Conservation (phyloP, 495 filamentous ascomycete genomes). For the Annulohypoxylon moriforme region DNA sequence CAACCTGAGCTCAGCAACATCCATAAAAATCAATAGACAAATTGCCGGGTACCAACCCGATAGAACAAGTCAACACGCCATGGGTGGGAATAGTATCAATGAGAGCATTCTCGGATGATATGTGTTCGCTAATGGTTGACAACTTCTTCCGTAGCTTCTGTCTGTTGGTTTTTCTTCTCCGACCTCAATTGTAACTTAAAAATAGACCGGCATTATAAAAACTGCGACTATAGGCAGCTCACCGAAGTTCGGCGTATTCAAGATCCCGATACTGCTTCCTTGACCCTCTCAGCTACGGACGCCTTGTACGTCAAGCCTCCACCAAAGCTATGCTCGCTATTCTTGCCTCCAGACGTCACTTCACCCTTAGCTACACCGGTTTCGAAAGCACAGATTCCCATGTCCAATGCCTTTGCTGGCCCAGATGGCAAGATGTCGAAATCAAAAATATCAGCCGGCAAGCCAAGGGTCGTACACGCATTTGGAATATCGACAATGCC, state of each 20-base stretch:
- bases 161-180: too few relatives aligned
- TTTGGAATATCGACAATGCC: slow-evolving; percentile 88
- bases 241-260: neutral
- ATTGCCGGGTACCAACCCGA: neutral
- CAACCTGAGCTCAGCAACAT: neutral
- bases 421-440: slow-evolving; percentile 86
- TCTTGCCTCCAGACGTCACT: slow-evolving; percentile 56
- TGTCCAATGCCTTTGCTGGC: slow-evolving; percentile 70
- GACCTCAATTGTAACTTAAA: too few relatives aligned
- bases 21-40: neutral
- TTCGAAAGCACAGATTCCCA: slow-evolving; percentile 82
- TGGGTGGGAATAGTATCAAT: too few relatives aligned
- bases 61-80: neutral
- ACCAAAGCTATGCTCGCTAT: slow-evolving; percentile 61
- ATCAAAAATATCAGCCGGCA: slow-evolving; percentile 97
- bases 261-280: slow-evolving; percentile 24
- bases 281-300: slow-evolving; percentile 25
- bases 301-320: slow-evolving; percentile 64
- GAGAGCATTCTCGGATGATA: too few relatives aligned
- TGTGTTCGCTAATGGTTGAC: too few relatives aligned
- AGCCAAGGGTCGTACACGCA: slow-evolving; percentile 87
- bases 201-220: too few relatives aligned
- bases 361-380: slow-evolving; percentile 60
- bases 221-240: too few relatives aligned
- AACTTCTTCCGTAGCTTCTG: too few relatives aligned